These are phyloP conservation scores for Leccinum aurantiacum DNA, from an alignment of 768 basidiomycete genomes.

Conservation along the genomic window DNA sequence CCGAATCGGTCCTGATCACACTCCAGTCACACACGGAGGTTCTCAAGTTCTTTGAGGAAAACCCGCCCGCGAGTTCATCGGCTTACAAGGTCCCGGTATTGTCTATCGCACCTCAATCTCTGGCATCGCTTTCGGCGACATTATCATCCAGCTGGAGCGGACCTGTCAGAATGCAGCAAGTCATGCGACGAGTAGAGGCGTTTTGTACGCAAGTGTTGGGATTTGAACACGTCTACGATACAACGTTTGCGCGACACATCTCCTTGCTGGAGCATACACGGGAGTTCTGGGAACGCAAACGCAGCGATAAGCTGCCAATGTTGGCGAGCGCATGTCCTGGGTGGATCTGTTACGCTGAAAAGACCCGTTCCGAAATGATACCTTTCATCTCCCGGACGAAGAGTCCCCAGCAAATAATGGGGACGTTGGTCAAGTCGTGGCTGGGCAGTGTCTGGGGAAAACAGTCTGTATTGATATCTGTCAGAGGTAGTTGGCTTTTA, in stretches of 20 bases:
- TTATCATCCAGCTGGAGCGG: slow-evolving; percentile 46
- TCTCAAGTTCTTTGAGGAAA: slow-evolving; percentile 67
- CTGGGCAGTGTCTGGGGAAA: slow-evolving; percentile 66
- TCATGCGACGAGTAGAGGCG: slow-evolving; percentile 68
- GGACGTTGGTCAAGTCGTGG: slow-evolving; percentile 89
- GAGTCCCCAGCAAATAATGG: slow-evolving; percentile 95
- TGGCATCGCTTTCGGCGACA: slow-evolving; percentile 77
- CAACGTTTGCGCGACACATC: slow-evolving; percentile 90
- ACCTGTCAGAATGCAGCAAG: slow-evolving; percentile 50
- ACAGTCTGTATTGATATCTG: slow-evolving; percentile 48
- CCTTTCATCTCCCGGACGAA: slow-evolving; percentile 87
- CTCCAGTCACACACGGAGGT: slow-evolving; percentile 95
- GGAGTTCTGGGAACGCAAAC: slow-evolving; percentile 77
- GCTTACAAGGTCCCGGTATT: slow-evolving; percentile 62
- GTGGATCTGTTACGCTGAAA: slow-evolving; percentile 99
- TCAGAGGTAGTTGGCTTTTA: neutral
- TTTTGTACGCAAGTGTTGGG: slow-evolving; percentile 71
- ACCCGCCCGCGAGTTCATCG: slow-evolving; percentile 42
- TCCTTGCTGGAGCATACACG: slow-evolving; percentile 76
- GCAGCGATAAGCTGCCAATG: slow-evolving; percentile 66
- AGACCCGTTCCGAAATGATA: slow-evolving; percentile 91
- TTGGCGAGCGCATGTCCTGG: slow-evolving; percentile 96
- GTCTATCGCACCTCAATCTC: slow-evolving; percentile 86
- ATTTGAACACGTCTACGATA: slow-evolving; percentile 86
- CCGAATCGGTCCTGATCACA: slow-evolving; percentile 95